Evolutionary conservation across 2,329 filamentous ascomycete genomes (phyloP).

Genomic region (Dothistroma septosporum): DNA sequence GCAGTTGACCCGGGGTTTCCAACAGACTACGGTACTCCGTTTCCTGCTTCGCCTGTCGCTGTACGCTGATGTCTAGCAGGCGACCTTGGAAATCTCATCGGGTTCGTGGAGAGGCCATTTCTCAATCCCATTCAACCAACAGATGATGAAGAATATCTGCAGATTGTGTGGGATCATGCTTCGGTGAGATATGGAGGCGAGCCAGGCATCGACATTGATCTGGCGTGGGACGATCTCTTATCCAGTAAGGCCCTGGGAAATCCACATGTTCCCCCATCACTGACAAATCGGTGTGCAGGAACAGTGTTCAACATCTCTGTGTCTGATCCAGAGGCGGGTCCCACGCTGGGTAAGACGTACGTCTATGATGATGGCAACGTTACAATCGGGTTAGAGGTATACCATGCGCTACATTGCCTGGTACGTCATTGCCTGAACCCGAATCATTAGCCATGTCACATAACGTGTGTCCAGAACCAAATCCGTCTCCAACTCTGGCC

Average conservation of each 20-base stretch:
- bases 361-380: background rate
- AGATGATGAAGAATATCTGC: background rate
- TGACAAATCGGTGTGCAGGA: background rate
- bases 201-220: background rate
- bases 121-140: background rate
- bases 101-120: background rate
- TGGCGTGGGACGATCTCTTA: background rate
- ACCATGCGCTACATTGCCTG: background rate
- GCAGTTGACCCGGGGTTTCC: background rate
- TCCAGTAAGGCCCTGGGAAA: background rate
- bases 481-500: background rate
- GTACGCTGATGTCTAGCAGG: background rate
- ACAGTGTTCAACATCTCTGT: background rate
- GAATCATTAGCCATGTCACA: too few relatives aligned
- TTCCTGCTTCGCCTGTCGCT: background rate
- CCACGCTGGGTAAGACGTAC: background rate
- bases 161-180: background rate
- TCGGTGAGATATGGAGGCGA: background rate
- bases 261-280: background rate
- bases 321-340: background rate
- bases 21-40: background rate
- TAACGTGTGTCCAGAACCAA: background rate
- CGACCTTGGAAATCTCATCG: background rate
- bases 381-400: background rate
- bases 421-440: background rate